These are phyloP conservation scores for Cytospora piceae DNA, from an alignment of 2,329 filamentous ascomycete species.

Conservation along the genomic window DNA sequence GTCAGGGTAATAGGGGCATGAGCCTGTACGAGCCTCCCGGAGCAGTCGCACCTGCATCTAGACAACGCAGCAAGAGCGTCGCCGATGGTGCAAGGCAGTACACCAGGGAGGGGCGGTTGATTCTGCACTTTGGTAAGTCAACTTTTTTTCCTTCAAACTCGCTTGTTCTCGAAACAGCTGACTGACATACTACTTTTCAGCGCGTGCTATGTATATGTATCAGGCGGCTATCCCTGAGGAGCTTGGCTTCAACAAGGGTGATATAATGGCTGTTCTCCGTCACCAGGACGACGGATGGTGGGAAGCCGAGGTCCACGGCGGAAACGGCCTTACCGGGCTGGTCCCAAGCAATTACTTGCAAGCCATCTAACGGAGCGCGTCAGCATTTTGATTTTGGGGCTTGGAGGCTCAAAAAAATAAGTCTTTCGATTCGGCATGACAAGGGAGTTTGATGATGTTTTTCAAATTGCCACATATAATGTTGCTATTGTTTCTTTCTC, in stretches of 20 bases:
- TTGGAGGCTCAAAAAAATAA: neutral
- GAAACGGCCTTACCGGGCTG: conserved; percentile 61
- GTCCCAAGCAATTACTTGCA: conserved; percentile 72
- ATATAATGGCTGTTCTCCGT: conserved; percentile 83
- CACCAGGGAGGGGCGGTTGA: conserved; percentile 82
- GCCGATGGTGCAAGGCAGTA: conserved; percentile 82
- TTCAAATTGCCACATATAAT: conserved; percentile 13
- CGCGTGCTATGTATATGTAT: conserved; percentile 92
- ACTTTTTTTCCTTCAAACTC: conserved; percentile 33
- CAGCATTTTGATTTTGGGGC: neutral
- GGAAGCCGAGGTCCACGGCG: conserved; percentile 89
- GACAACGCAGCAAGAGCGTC: conserved; percentile 78
- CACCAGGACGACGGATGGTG: conserved; percentile 99
- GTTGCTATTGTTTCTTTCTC: neutral
- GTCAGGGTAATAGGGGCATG: conserved; percentile 53
- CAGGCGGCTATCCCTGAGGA: conserved; percentile 94
- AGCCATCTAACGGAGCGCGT: conserved; percentile 37
- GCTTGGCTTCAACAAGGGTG: conserved; percentile 88
- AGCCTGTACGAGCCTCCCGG: conserved; percentile 59
- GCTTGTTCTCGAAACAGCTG: conserved; percentile 13
- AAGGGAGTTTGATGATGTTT: conserved; percentile 5
- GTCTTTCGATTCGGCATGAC: conserved; percentile 10
- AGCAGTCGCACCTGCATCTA: conserved; percentile 44
- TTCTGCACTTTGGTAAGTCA: conserved; percentile 88
- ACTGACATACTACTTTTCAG: conserved; percentile 51